These are phyloP conservation scores for Phlyctochytrium planicorne DNA, from an alignment of 192 early-diverging fungal species.

Conservation along the genomic window DNA sequence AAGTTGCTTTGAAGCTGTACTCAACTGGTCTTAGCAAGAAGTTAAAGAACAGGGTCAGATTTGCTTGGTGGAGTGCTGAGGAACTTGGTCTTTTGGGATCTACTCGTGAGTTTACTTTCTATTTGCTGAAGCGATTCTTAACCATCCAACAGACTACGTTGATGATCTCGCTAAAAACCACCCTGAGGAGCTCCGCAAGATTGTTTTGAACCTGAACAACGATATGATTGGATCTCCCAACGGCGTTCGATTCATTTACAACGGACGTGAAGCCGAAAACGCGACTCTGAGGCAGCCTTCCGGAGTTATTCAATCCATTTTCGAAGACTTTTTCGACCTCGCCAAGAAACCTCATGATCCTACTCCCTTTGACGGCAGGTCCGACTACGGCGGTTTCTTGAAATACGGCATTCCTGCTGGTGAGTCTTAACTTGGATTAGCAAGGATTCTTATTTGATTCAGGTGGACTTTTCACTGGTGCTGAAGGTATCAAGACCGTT, in stretches of 20 bases:
- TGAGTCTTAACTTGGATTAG: too few relatives aligned
- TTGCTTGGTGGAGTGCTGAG: conserved; percentile 38
- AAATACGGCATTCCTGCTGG: conserved; percentile 36
- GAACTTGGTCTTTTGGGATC: conserved; percentile 7
- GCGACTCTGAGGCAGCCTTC: conserved; percentile 18
- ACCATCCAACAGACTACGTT: conserved; percentile 37
- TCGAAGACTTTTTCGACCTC: conserved; percentile 29
- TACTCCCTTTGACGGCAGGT: conserved; percentile 28
- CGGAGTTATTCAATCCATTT: conserved; percentile 31
- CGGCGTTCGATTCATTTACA: conserved; percentile 27
- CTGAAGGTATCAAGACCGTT: conserved; percentile 32
- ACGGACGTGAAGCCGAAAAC: conserved; percentile 29
- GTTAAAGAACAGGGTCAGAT: conserved; percentile 35
- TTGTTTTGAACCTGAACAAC: conserved; percentile 28
- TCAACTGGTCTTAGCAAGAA: conserved; percentile 28
- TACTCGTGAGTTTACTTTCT: not conserved
- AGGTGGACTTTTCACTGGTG: conserved; percentile 12
- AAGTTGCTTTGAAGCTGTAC: conserved; percentile 33
- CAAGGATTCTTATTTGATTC: too few relatives aligned
- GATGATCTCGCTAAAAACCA: conserved; percentile 28
- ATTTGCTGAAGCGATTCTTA: not conserved
- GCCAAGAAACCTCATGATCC: conserved; percentile 24
- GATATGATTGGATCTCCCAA: conserved; percentile 41
- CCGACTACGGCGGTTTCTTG: conserved; percentile 35
- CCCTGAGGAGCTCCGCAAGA: conserved; percentile 19